Base-by-base conservation (phyloP, 345 rosid species). In the Passiflora organensis region DNA sequence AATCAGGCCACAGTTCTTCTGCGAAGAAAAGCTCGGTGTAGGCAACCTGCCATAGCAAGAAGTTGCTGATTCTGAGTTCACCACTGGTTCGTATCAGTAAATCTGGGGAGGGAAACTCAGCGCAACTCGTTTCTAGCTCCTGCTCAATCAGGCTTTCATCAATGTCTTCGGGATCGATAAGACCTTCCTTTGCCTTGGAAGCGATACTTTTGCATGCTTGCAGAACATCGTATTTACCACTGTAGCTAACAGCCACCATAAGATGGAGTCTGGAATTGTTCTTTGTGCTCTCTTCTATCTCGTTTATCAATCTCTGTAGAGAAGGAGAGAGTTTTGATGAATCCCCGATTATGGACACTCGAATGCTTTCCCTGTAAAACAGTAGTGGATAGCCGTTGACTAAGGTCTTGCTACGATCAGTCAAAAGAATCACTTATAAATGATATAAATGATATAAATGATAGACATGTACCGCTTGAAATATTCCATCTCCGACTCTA, bases 11-110 rank as follows among this genome's bases (percentile, higher is more conserved):
- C 0, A 84, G 72, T 0, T 82, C 46, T 48, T 70, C 76, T 9
- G 62, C 76, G 18, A 90, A 84, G 73, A 74, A 82, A 19, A 90
- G 84, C 38, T 90, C 97, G 0, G 95, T 82, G 54, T 90, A 81
- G 16, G 95, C 97, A 60, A 84, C 61, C 36, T 86, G 93, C 90
- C 90, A 90, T 48, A 86, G 47, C 71, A 86, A 72, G 72, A 86
- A 90, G 80, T 84, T 86, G 67, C 93, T 90, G 44, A 90, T 78
- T 62, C 97, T 55, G 2, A 79, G 75, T 64, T 84, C 97, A 13
- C 88, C 85, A 0, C 93, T 86, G 1, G 95, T 90, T 74, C 95
- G 72, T 25, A 90, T 86, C 15, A 84, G 25, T 6, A 86, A 43
- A 65, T 90, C 95, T 12, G 95, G 97, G 14, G 72, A 71, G 10